Evolutionary conservation across 2,329 filamentous ascomycete genomes (phyloP).

Genomic region (Phaeomoniella chlamydospora): DNA sequence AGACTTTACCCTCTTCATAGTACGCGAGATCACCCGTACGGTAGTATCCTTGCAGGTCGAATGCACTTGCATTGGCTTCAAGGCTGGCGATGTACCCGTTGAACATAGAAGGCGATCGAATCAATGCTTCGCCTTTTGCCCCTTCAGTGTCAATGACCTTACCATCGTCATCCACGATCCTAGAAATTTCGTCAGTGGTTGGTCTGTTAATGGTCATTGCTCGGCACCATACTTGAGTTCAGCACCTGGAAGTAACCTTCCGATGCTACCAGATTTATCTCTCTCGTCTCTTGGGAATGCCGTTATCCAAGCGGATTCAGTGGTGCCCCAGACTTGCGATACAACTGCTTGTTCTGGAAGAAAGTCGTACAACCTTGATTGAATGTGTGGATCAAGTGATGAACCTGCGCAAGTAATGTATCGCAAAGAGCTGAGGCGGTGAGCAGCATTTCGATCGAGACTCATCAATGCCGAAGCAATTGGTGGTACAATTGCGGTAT

Average conservation of each 20-base stretch:
- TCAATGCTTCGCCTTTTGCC: constrained; percentile 20
- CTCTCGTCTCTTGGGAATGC: constrained; percentile 36
- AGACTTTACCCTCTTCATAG: constrained; percentile 61
- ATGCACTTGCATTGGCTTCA: constrained; percentile 13
- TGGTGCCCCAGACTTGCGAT: constrained; percentile 63
- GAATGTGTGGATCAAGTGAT: constrained; percentile 25
- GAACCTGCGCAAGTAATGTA: constrained; percentile 35
- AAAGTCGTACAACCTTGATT: constrained; percentile 24
- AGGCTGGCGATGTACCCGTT: constrained; percentile 20
- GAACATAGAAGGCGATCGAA: constrained; percentile 22
- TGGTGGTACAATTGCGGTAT: constrained; percentile 32
- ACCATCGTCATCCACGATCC: constrained; percentile 20
- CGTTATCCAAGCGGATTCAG: constrained; percentile 42
- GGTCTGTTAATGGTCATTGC: too few relatives aligned
- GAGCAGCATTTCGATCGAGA: constrained; percentile 8
- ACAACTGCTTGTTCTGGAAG: constrained; percentile 29
- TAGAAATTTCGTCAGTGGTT: constrained; percentile 21
- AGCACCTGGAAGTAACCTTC: constrained; percentile 51
- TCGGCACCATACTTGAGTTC: constrained; percentile 15
- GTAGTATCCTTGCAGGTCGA: constrained; percentile 24
- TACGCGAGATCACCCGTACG: constrained; percentile 27
- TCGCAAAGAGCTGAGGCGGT: constrained; percentile 24
- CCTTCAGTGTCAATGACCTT: constrained; percentile 14
- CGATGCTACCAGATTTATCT: constrained; percentile 56
- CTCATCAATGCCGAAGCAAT: constrained; percentile 22